These are phyloP conservation scores for Cercospora zeina DNA, from an alignment of 2,329 filamentous ascomycete genomes.

Conservation along the genomic window DNA sequence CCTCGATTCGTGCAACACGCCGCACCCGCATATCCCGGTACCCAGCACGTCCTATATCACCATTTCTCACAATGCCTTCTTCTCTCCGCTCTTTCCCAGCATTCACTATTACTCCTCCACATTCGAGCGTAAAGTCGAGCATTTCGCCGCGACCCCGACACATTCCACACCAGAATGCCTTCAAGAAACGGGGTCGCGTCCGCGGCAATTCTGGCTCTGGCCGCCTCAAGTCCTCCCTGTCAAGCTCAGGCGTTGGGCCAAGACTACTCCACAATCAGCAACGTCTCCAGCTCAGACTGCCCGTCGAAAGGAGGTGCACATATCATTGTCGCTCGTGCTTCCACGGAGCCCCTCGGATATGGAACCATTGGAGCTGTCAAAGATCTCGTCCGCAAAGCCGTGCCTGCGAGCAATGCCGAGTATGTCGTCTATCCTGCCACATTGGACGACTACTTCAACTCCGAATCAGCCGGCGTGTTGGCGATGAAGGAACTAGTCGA, in stretches of 20 bases:
- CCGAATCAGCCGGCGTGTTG: constrained; percentile 25
- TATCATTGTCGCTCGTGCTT: constrained; percentile 31
- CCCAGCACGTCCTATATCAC: not conserved
- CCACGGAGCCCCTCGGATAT: constrained; percentile 24
- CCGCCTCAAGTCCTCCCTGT: not conserved
- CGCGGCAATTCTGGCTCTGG: constrained; percentile 3
- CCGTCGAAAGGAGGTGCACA: constrained; percentile 22
- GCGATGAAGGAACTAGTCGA: constrained; percentile 22
- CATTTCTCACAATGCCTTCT: not conserved
- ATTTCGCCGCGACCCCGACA: not conserved
- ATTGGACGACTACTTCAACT: constrained; percentile 26
- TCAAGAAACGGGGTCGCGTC: not conserved
- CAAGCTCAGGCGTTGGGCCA: constrained; percentile 3
- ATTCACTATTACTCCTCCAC: not conserved
- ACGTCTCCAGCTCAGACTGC: constrained; percentile 24
- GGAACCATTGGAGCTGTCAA: constrained; percentile 27
- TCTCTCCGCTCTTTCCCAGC: not conserved
- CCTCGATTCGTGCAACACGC: not conserved
- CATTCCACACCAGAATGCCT: not conserved
- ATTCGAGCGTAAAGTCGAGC: not conserved
- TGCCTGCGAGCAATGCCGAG: constrained; percentile 24
- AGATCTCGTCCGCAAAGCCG: constrained; percentile 19
- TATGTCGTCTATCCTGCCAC: constrained; percentile 28
- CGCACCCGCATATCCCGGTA: not conserved
- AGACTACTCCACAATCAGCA: constrained; percentile 20